Conservation (phyloP, 2,329 filamentous ascomycete genomes). For the Phoma sp. region DNA sequence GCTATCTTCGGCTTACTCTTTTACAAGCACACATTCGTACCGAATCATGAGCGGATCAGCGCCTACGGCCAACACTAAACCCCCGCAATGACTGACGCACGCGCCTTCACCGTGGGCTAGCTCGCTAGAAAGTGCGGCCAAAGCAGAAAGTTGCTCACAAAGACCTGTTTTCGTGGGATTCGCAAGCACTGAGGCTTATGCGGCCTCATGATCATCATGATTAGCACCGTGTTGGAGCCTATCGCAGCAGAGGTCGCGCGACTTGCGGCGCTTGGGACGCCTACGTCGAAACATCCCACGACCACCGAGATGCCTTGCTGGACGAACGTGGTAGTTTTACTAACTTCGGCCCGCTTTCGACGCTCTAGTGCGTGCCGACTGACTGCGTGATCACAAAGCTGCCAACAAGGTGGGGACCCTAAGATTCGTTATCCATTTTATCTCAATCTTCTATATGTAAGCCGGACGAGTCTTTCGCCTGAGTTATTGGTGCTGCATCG, state of each 20-base stretch:
- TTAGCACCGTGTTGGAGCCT: conserved; percentile 16
- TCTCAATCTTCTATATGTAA: conserved; percentile 24
- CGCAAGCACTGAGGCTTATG: conserved; percentile 21
- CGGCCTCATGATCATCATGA: conserved; percentile 13
- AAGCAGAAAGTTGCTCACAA: conserved; percentile 12
- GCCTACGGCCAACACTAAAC: conserved; percentile 12
- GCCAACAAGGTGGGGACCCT: conserved; percentile 23
- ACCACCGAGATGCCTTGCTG: conserved; percentile 30
- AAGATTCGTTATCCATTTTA: conserved; percentile 25
- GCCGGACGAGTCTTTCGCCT: conserved; percentile 18
- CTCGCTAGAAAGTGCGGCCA: conserved; percentile 17
- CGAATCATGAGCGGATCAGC: conserved; percentile 1
- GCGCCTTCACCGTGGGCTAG: conserved; percentile 32
- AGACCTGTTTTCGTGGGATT: conserved; percentile 4
- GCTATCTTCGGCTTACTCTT: conserved; percentile 42
- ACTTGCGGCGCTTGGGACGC: conserved; percentile 22
- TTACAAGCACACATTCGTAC: not conserved
- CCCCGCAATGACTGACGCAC: conserved; percentile 33
- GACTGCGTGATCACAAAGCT: conserved; percentile 20
- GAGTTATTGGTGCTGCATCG: conserved; percentile 26
- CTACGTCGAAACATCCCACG: conserved; percentile 26
- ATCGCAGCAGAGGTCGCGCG: conserved; percentile 17
- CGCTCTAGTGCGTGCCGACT: conserved; percentile 24
- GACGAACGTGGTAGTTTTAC: conserved; percentile 34
- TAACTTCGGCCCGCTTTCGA: conserved; percentile 25